Base-by-base conservation (phyloP, 306 rosid genomes). In the Cucumis hystrix region DNA sequence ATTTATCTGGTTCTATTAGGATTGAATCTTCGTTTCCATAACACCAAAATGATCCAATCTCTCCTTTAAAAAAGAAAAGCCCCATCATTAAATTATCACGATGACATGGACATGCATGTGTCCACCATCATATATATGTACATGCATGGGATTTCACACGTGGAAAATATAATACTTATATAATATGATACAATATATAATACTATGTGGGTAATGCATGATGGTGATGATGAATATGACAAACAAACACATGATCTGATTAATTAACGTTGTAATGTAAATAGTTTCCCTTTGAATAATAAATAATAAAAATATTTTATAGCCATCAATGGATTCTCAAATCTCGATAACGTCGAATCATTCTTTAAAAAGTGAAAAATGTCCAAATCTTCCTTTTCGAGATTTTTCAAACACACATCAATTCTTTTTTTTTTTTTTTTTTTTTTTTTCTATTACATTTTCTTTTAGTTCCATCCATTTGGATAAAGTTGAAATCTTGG, bases 271-370 rank as follows among this genome's bases (percentile, higher is more conserved):
- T 70, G 76, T 65, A 37, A 64, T 40, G 52, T 11, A 18, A 66
- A 47, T 10, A 66, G 28, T 64, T 63, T 63, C 45, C 45, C 47
- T 8, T 11, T 37, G 49, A 65, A 65, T 1, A 37, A 37, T 18
- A 33, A 3, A n/a, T 15, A 64, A 35, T 2, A 13, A 7, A 64
- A 64, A n/a, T 40, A 37, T 39, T 39, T 68, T 10, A 21, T 68
- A 11, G 37, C 21, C 76, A 49, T 71, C 55, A 28, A 16, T 49
- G 58, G 76, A 71, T 71, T 47, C 76, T 71, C 59, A 49, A 47
- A 70, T 70, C 76, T 70, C 41, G 74, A 68, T 68, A 68, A 68
- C 55, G 74, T 68, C 74, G 74, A 68, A 68, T 68, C 74, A 41
- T 51, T 70, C 71, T 65, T 47, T 2, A 47, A 71, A 71, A 71